These are phyloP conservation scores for Penicillium sp. DNA, from an alignment of 2,329 filamentous ascomycete genomes.

Conservation along the genomic window DNA sequence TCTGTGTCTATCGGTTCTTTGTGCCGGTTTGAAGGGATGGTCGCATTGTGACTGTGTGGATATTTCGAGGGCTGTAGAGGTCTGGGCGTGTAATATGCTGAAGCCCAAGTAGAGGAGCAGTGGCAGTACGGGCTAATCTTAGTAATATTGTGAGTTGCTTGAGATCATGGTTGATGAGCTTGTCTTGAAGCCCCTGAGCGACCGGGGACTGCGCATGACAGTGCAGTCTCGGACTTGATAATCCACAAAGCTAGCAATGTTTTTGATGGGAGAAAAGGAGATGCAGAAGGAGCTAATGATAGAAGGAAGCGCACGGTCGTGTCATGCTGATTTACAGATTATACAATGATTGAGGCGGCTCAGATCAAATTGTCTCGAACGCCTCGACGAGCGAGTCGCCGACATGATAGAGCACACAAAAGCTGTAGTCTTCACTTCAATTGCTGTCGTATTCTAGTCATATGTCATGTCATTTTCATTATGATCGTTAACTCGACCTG, in stretches of 20 bases:
- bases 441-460: background rate
- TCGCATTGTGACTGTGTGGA: too few species aligned
- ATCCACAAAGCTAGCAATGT: background rate
- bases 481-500: background rate
- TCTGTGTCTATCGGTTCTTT: too few species aligned
- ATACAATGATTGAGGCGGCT: background rate
- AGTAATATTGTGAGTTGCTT: background rate
- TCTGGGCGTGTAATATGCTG: too few species aligned
- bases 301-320: background rate
- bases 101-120: too few species aligned
- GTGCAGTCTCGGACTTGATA: too few species aligned
- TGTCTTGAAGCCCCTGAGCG: background rate
- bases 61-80: too few species aligned
- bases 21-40: too few species aligned
- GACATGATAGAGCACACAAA: background rate
- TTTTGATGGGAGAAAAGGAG: background rate
- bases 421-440: background rate
- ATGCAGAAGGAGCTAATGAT: too few species aligned
- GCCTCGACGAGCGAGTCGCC: background rate
- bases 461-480: background rate
- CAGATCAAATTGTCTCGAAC: background rate
- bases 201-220: background rate
- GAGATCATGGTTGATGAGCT: too few species aligned
- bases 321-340: background rate
- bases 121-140: background rate